These are phyloP conservation scores for Pyrus pyrifolia DNA, from an alignment of 306 rosid species.

Conservation along the genomic window DNA sequence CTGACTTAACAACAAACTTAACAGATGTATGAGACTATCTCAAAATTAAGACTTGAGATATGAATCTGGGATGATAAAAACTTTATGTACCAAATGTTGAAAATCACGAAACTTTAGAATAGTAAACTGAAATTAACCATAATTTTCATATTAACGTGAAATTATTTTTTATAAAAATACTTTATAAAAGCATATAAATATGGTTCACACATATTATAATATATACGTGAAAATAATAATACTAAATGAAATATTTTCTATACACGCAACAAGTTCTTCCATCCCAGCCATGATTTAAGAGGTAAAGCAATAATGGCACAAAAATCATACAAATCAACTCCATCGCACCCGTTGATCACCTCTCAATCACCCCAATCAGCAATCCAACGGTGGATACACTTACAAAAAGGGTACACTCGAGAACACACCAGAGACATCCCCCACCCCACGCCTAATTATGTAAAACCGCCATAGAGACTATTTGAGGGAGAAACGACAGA, in stretches of 20 bases:
- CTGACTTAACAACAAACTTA: too few relatives aligned
- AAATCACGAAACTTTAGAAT: too few relatives aligned
- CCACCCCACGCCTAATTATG: not conserved
- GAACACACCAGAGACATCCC: conserved; percentile 16
- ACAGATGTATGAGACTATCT: too few relatives aligned
- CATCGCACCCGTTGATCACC: not conserved
- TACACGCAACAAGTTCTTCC: not conserved
- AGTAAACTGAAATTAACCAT: too few relatives aligned
- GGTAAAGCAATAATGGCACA: not conserved
- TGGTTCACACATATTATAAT: too few relatives aligned
- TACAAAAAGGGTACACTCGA: not conserved
- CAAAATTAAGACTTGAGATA: too few relatives aligned
- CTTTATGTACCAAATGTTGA: too few relatives aligned
- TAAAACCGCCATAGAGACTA: not conserved
- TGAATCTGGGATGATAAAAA: too few relatives aligned
- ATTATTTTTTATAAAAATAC: too few relatives aligned
- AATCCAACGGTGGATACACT: not conserved
- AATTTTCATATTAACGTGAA: too few relatives aligned
- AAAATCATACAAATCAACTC: not conserved
- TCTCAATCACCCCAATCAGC: not conserved
- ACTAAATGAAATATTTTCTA: not conserved
- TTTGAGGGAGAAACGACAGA: conserved; percentile 11
- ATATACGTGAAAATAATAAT: too few relatives aligned
- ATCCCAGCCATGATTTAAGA: not conserved
- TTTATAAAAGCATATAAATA: too few relatives aligned